Percentiles rank a stretch among this genome's conserved stretches.
Conservation (phyloP, 495 filamentous ascomycete species). For the Aspergillus sclerotioniger region DNA sequence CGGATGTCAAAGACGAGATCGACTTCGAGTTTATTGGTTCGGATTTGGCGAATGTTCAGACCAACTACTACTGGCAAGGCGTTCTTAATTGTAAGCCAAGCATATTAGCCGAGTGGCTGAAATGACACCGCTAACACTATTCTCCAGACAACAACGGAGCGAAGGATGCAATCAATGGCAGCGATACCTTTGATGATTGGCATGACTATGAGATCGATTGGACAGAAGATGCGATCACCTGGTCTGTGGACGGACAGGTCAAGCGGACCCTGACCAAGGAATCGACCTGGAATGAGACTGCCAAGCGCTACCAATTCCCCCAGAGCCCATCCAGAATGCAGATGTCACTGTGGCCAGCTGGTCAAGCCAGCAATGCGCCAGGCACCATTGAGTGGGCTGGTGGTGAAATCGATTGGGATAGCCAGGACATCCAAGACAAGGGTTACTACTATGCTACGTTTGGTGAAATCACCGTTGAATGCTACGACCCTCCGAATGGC, state of each 20-base stretch:
- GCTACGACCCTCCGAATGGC: slow-evolving; percentile 71
- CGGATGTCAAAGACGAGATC: slow-evolving; percentile 96
- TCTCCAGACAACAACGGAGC: slow-evolving; percentile 65
- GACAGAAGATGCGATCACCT: slow-evolving; percentile 79
- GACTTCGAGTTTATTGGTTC: slow-evolving; percentile 93
- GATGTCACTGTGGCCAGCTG: slow-evolving; percentile 95
- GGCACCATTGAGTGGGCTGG: slow-evolving; percentile 93
- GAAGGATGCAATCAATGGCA: slow-evolving; percentile 63
- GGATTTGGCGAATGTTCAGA: slow-evolving; percentile 74
- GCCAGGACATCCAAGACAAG: slow-evolving; percentile 70
- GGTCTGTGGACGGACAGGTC: slow-evolving; percentile 77
- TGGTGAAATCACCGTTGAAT: slow-evolving; percentile 73
- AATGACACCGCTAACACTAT: not conserved
- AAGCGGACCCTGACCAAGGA: slow-evolving; percentile 70
- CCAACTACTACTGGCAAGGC: slow-evolving; percentile 97
- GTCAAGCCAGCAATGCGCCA: slow-evolving; percentile 69
- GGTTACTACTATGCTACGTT: slow-evolving; percentile 90
- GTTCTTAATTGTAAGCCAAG: slow-evolving; percentile 77
- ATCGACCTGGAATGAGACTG: slow-evolving; percentile 80
- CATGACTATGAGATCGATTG: slow-evolving; percentile 95
- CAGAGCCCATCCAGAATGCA: slow-evolving; percentile 93
- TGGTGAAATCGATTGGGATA: slow-evolving; percentile 84
- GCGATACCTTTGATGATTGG: slow-evolving; percentile 71
- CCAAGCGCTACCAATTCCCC: slow-evolving; percentile 82
- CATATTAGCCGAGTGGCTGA: slow-evolving; percentile 17